Evolutionary conservation across 352 stramenopile genomes (phyloP).

Genomic region (Sclerospora graminicola): DNA sequence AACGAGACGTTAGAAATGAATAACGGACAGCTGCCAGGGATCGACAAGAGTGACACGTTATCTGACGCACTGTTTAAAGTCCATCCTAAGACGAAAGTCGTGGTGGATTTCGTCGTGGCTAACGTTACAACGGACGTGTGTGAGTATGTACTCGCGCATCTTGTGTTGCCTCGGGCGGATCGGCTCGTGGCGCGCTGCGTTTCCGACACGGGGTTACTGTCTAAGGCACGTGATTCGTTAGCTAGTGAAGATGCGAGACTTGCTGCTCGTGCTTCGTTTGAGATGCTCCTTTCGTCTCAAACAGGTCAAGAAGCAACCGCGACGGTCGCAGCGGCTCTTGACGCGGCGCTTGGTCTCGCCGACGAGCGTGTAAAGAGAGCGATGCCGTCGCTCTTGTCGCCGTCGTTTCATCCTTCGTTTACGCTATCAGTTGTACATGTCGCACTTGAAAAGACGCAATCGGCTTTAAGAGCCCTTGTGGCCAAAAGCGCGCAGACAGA

Average conservation of each 20-base stretch:
- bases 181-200: slow-evolving; percentile 30
- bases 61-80: slow-evolving; percentile 49
- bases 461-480: slow-evolving; percentile 24
- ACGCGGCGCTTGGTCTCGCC: slow-evolving; percentile 22
- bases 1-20: too few relatives aligned
- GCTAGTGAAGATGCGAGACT: slow-evolving; percentile 4
- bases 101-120: slow-evolving; percentile 57
- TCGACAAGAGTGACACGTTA: slow-evolving; percentile 27
- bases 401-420: slow-evolving; percentile 30
- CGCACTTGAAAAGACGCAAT: slow-evolving; percentile 21
- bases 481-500: slow-evolving; percentile 33
- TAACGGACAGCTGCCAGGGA: background rate
- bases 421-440: slow-evolving; percentile 22
- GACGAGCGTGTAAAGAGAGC: slow-evolving; percentile 21
- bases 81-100: slow-evolving; percentile 38
- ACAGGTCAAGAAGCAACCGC: slow-evolving; percentile 18
- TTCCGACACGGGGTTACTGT: slow-evolving; percentile 13
- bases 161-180: slow-evolving; percentile 35
- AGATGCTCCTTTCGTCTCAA: slow-evolving; percentile 29
- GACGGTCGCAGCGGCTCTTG: slow-evolving; percentile 16
- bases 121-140: slow-evolving; percentile 50
- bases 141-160: slow-evolving; percentile 34
- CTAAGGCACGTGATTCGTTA: background rate
- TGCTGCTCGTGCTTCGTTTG: slow-evolving; percentile 18
- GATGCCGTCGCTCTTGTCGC: slow-evolving; percentile 25